Evolutionary conservation across 192 early-diverging fungal species (phyloP).

Genomic region (Mortierella antarctica): DNA sequence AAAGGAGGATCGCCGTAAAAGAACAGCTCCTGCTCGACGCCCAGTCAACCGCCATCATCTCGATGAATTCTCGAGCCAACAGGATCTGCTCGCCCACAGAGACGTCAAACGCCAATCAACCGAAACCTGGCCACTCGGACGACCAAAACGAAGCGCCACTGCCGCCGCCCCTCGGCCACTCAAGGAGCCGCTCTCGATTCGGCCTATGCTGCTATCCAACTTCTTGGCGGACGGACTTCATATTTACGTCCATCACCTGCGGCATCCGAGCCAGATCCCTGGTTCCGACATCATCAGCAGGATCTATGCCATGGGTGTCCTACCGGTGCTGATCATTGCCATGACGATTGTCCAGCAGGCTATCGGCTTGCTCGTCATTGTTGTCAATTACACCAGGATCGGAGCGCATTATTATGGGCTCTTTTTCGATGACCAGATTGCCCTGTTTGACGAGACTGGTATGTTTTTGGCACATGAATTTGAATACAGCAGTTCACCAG

Average conservation of each 20-base stretch:
- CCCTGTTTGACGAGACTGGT: slow-evolving; percentile 46
- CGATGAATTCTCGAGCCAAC: slow-evolving; percentile 17
- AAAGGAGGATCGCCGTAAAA: slow-evolving; percentile 9
- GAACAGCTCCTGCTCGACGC: slow-evolving; percentile 15
- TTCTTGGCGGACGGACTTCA: slow-evolving; percentile 25
- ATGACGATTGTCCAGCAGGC: slow-evolving; percentile 25
- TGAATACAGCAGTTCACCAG: background rate
- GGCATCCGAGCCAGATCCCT: slow-evolving; percentile 35
- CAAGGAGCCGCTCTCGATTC: slow-evolving; percentile 30
- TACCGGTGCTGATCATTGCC: slow-evolving; percentile 31
- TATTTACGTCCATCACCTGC: slow-evolving; percentile 16
- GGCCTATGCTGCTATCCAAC: slow-evolving; percentile 4
- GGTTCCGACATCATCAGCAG: slow-evolving; percentile 30
- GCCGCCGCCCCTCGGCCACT: slow-evolving; percentile 1
- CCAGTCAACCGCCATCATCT: slow-evolving; percentile 12
- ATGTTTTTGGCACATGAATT: background rate
- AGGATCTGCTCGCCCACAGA: background rate
- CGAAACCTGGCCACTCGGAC: too few species aligned
- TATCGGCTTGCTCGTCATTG: slow-evolving; percentile 30
- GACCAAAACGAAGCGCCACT: background rate
- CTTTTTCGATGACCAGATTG: slow-evolving; percentile 38
- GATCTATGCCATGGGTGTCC: slow-evolving; percentile 30
- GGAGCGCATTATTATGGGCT: slow-evolving; percentile 8
- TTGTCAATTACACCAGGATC: slow-evolving; percentile 25
- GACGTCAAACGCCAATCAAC: background rate